Base-by-base conservation (phyloP, 1,284 basidiomycete genomes). In the Leucoagaricus sp. region DNA sequence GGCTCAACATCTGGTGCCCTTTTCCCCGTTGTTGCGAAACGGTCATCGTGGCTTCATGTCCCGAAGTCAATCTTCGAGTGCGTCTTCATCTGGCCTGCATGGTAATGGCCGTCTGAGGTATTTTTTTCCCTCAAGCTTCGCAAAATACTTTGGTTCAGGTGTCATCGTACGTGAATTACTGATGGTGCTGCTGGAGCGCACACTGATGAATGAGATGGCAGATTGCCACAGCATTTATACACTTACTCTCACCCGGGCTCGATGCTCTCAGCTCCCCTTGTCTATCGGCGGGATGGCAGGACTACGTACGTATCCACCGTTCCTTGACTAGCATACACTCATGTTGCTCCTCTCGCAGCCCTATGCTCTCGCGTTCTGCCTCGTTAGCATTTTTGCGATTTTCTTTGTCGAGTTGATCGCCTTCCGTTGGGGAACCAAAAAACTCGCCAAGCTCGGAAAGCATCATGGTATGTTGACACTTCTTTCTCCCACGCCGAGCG, bases 71-170 rank as follows among this genome's bases (percentile, higher is more conserved):
- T 88, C 1, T 94, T 91, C 63, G 88, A 95, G 91, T 93, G 57
- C 57, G 89, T 67, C 10, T 17, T 51, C 45, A 31, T 26, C 40
- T 10, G 28, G 13, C 13, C 2, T 19, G 25, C 8, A 15, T 19
- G 33, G n/a, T 5, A 36, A 23, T 34, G 10, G n/a, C 21, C n/a
- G 9, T 23, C 23, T 4, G 7, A 21, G 15, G 5, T 5, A 8
- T 41, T 23, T 79, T 97, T 6, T 7, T 25, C 17, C 23, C 9
- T 5, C 12, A n/a, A 49, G 47, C 31, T 49, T 49, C 33, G 90
- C 91, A 28, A 97, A 96, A 73, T 98, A 91, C 75, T 98, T 98
- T 73, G 96, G 96, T 47, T 94, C 93, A 7, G 94, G 93, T 28
- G 91, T 96, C 59, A 95, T 96, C 68, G 89, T 90, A 60, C 62